Conservation (phyloP, 148 eudicot species). For the Pharnaceum exiguum region DNA sequence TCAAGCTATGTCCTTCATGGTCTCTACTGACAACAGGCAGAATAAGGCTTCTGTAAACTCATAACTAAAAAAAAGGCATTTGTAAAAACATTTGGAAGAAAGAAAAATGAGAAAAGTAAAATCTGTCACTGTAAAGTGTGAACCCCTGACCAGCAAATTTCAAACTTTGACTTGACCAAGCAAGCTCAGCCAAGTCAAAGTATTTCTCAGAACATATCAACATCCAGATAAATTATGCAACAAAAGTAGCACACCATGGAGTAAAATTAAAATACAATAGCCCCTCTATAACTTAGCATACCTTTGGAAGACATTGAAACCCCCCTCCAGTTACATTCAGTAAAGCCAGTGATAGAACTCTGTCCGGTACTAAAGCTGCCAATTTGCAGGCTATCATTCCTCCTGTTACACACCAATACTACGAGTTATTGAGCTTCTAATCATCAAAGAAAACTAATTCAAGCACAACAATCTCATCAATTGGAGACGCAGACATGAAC, state of each 20-base stretch:
- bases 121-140: no score
- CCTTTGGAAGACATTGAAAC: conserved; percentile 91
- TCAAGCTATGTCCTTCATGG: background rate
- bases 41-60: background rate
- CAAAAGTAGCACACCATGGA: background rate
- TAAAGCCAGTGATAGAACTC: conserved; percentile 78
- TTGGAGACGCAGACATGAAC: conserved; percentile 12
- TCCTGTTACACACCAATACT: conserved; percentile 42
- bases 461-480: background rate
- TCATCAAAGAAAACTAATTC: background rate
- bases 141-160: no score
- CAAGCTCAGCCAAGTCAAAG: background rate
- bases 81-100: no score
- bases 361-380: conserved; percentile 75
- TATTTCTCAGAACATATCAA: background rate
- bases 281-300: conserved; percentile 11
- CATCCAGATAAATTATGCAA: background rate
- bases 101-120: no score
- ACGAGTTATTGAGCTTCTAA: background rate
- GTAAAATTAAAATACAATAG: background rate
- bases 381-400: conserved; percentile 94
- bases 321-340: conserved; percentile 98
- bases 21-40: background rate
- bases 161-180: no score
- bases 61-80: background rate